These are phyloP conservation scores for Crithidia expoeki DNA, from an alignment of 208 protist genomes.

Conservation along the genomic window DNA sequence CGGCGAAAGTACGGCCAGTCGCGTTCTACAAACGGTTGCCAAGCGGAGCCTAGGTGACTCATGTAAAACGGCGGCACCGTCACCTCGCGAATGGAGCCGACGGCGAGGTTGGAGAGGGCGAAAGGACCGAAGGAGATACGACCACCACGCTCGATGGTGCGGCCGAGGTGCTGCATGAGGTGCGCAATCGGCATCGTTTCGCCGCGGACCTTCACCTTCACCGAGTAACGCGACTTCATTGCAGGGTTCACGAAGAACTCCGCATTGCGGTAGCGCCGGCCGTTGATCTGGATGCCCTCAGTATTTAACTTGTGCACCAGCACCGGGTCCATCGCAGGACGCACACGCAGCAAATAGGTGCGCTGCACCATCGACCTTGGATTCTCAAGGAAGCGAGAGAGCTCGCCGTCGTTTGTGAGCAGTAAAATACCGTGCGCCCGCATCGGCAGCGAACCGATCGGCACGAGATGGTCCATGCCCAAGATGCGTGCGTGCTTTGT, in stretches of 20 bases:
- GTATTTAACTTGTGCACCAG: slow-evolving; percentile 88
- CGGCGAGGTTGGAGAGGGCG: slow-evolving; percentile 67
- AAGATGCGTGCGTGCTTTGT: slow-evolving; percentile 83
- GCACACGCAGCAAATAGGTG: slow-evolving; percentile 86
- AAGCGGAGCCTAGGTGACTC: slow-evolving; percentile 61
- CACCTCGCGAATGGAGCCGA: slow-evolving; percentile 86
- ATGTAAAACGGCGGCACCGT: slow-evolving; percentile 83
- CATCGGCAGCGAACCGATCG: slow-evolving; percentile 87
- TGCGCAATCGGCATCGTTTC: slow-evolving; percentile 77
- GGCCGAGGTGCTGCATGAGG: slow-evolving; percentile 85
- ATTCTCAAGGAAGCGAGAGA: slow-evolving; percentile 82
- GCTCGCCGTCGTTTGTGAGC: slow-evolving; percentile 91
- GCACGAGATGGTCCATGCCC: slow-evolving; percentile 88
- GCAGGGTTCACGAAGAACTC: slow-evolving; percentile 88
- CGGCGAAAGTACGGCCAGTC: slow-evolving; percentile 91
- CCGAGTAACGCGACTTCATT: slow-evolving; percentile 75
- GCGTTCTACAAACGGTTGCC: slow-evolving; percentile 87
- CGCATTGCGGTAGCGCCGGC: slow-evolving; percentile 51
- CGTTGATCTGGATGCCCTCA: slow-evolving; percentile 84
- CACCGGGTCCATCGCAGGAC: slow-evolving; percentile 81
- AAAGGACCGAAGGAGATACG: slow-evolving; percentile 89
- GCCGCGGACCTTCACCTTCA: slow-evolving; percentile 85
- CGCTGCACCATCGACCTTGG: slow-evolving; percentile 79
- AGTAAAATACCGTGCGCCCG: slow-evolving; percentile 82
- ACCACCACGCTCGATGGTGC: slow-evolving; percentile 78